Percentiles rank a stretch among this genome's conserved stretches.
Evolutionary conservation across 2,329 filamentous ascomycete genomes (phyloP).

Genomic region (Colletotrichum echinochloae): DNA sequence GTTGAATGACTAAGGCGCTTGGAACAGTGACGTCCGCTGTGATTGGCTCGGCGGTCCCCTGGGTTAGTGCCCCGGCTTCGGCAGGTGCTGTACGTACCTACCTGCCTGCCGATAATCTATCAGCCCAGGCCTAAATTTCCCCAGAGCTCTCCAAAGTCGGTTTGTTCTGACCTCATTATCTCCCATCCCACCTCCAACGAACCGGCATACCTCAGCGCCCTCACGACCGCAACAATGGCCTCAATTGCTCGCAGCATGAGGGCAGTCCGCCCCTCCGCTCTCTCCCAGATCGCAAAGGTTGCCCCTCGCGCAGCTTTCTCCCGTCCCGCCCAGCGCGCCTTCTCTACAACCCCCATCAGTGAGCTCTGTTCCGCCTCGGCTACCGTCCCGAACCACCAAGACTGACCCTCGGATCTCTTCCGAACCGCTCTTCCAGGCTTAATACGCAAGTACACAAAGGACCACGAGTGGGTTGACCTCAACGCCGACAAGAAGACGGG

Average conservation of each 20-base stretch:
- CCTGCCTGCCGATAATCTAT: constrained; percentile 30
- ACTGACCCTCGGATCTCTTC: constrained; percentile 24
- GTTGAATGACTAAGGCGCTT: constrained; percentile 26
- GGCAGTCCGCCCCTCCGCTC: constrained; percentile 60
- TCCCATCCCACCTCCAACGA: constrained; percentile 20
- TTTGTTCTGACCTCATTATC: constrained; percentile 39
- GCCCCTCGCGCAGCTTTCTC: constrained; percentile 50
- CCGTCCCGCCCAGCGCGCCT: constrained; percentile 57
- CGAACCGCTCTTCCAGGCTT: constrained; percentile 57
- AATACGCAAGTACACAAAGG: constrained; percentile 90
- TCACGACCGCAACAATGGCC: constrained; percentile 60
- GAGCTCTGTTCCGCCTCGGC: constrained; percentile 40
- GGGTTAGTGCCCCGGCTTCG: constrained; percentile 13
- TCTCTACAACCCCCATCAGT: constrained; percentile 56
- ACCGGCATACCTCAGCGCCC: constrained; percentile 26
- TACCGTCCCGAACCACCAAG: constrained; percentile 14
- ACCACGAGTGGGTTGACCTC: constrained; percentile 98
- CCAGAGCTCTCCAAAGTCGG: constrained; percentile 30
- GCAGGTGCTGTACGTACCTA: constrained; percentile 19
- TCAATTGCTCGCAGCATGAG: constrained; percentile 70
- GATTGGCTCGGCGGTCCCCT: constrained; percentile 25
- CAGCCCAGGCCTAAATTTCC: constrained; percentile 16
- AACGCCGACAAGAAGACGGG: constrained; percentile 85
- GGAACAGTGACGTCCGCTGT: neutral
- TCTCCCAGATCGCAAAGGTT: constrained; percentile 54